Evolutionary conservation across 345 rosid species (phyloP), one percentile per base, ranked within the genome.

Genomic region (Eucalyptus caleyi): DNA sequence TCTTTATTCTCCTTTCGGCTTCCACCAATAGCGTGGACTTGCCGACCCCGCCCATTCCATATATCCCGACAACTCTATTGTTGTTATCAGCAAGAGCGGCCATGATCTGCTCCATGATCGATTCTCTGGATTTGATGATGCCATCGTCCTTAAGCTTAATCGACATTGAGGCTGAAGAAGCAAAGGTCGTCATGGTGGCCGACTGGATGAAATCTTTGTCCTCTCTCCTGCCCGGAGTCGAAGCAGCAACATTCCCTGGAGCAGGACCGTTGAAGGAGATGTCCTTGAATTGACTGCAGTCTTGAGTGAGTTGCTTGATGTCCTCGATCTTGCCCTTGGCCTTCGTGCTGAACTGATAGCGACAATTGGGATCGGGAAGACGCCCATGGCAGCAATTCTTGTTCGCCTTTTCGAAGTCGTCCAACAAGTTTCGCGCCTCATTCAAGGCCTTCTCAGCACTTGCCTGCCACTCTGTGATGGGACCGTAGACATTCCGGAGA

Each of bases 131-230:
- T 0, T 60, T 11, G n/a, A 60, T 0, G n/a, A 60, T 27, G 32
- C 6, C 67, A 11, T 60, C 67, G 7, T 60, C 67, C 32, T 27
- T 27, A 27, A 60, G 67, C 67, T 60, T 0, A 60, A 26, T 60
- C 32, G 7, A 60, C 0, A 0, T 27, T 0, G 16, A 26, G 67
- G 67, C 67, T 0, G 0, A 60, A 27, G 67, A 60, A 60, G 67
- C 1, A 5, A 11, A 60, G n/a, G 8, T 12, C 0, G 7, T 60
- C 8, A 0, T 0, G 0, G 67, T 26, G 67, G 16, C 2, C 1
- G 8, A 26, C 7, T 27, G 67, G 67, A 11, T 4, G 8, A 60
- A 11, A 60, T 26, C 67, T 60, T 27, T 60, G 67, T 5, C 67
- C 6, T 34, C 81, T 34, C 81, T 34, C 44, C 44, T 18, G 14